Evolutionary conservation across 192 early-diverging fungal species (phyloP).

Genomic region (Entrophospora sp.): DNA sequence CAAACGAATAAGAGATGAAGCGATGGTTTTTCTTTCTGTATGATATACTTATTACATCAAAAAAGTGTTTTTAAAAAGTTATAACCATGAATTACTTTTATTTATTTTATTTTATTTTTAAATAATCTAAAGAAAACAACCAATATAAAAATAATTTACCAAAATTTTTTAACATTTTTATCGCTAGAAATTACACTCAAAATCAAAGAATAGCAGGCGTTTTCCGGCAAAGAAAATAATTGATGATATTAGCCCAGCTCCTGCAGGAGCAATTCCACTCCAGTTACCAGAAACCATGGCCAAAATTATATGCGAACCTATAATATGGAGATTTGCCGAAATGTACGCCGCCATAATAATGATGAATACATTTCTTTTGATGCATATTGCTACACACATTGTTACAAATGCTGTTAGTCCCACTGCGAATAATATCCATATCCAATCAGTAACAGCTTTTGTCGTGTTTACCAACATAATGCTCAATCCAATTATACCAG

Average conservation of each 20-base stretch:
- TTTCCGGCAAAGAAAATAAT: slow-evolving; percentile 11
- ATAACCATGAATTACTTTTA: no score
- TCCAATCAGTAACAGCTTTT: not conserved
- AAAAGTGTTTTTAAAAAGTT: no score
- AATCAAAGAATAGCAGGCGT: no score
- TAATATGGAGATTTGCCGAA: not conserved
- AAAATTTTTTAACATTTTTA: no score
- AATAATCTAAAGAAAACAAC: no score
- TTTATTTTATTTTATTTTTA: no score
- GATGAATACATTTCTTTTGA: not conserved
- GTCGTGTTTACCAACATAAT: not conserved
- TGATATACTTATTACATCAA: no score
- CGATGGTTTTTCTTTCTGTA: no score
- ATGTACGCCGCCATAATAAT: not conserved
- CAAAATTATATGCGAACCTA: slow-evolving; percentile 14
- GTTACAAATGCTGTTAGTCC: not conserved
- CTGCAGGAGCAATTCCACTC: not conserved
- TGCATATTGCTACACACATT: not conserved
- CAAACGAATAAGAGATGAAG: no score
- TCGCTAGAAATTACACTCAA: no score
- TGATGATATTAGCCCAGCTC: not conserved
- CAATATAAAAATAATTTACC: no score
- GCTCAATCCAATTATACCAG: not conserved
- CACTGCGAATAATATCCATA: slow-evolving; percentile 2
- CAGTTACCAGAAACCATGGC: not conserved